Conservation (phyloP, 345 rosid species). For the Carallia pectinifolia region DNA sequence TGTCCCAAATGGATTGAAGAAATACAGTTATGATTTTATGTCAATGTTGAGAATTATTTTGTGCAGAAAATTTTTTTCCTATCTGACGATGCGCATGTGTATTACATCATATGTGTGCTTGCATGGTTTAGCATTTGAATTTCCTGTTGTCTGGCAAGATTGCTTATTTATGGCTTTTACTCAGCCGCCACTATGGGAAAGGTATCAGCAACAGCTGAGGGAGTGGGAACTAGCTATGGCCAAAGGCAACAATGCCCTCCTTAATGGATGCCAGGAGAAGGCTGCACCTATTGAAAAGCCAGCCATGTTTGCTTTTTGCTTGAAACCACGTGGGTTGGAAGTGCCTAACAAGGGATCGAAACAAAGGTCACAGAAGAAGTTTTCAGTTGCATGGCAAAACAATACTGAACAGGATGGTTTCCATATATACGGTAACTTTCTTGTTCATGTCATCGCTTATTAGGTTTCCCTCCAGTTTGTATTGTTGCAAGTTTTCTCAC, state of each 20-base stretch:
- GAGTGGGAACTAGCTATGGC: conserved; percentile 73
- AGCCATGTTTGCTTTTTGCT: conserved; percentile 90
- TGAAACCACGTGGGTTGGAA: conserved; percentile 97
- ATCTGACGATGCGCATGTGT: not conserved
- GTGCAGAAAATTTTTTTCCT: not conserved
- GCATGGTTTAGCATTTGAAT: not conserved
- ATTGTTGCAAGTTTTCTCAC: not conserved
- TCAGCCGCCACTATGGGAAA: conserved; percentile 95
- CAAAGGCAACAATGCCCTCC: conserved; percentile 35
- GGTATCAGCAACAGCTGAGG: conserved; percentile 70
- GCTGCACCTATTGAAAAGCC: conserved; percentile 62
- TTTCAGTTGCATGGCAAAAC: conserved; percentile 60
- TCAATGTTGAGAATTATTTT: too few species aligned
- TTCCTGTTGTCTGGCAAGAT: not conserved
- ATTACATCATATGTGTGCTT: not conserved
- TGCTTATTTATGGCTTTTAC: conserved; percentile 13
- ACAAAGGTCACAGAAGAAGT: conserved; percentile 73
- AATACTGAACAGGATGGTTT: conserved; percentile 52
- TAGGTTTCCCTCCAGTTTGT: not conserved
- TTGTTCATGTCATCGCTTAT: not conserved
- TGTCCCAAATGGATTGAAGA: too few species aligned
- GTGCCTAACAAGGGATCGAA: conserved; percentile 84
- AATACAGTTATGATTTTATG: too few species aligned
- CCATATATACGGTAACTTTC: conserved; percentile 43
- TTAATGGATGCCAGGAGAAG: conserved; percentile 55